Evolutionary conservation across 164 flowering plant species (phyloP), one percentile per base, ranked within the genome.

Genomic region (Liquidambar formosana): DNA sequence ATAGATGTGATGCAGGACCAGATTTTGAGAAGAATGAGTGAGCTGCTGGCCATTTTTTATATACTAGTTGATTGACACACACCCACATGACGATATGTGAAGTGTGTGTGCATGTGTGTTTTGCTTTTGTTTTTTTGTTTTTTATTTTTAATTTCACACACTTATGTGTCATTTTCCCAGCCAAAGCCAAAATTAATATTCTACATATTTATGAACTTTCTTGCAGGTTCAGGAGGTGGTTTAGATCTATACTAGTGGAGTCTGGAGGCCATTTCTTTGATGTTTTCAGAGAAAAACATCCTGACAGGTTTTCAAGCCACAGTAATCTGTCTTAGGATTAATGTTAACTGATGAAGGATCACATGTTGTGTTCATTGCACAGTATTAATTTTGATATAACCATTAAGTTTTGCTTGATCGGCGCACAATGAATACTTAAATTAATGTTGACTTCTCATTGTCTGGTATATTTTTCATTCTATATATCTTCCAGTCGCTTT

Each of bases 21-120:
- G 91, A 92, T 70, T 96, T 96, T 83, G 98, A 89, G 78, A 81
- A 88, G 28, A 90, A 96, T 68, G 83, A 87, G 99, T 96, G 73
- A 86, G 92, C 66, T 71, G 27, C 46, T 61, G 5, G 5, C 41
- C 16, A 26, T 9, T 61, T 26, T 58, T 18, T 43, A 19, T 59
- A 63, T n/a, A 45, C 26, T 15, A 21, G 38, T 22, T 61, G 18
- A 46, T 15, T 57, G 11, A 48, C 44, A 9, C 18, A 4, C 4
- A 21, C 19, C 38, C 56, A 15, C 43, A 26, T 57, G 61, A 26
- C 18, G 52, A 45, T 56, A 38, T 66, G 16, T 45, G 22, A 2
- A 23, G 18, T 10, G n/a, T n/a, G n/a, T n/a, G n/a, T n/a, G n/a
- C n/a, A n/a, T n/a, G n/a, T n/a, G n/a, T n/a, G n/a, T n/a, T n/a